Percentiles rank a stretch among this genome's conserved stretches.
These are phyloP conservation scores for Mediolabrus comicus DNA, from an alignment of 108 stramenopile genomes.

Conservation along the genomic window DNA sequence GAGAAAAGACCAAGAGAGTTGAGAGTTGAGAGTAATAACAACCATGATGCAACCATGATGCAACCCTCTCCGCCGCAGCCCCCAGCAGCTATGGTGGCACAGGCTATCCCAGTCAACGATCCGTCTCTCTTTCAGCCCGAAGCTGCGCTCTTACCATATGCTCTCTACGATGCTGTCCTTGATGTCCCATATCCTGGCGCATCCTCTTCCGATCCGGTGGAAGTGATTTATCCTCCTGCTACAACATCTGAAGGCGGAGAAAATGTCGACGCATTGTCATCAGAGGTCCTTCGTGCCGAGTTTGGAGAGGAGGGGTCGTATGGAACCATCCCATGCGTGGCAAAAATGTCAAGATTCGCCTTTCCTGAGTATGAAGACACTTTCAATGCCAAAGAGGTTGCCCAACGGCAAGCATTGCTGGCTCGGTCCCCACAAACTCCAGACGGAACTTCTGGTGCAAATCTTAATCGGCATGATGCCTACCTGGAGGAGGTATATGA, in stretches of 20 bases:
- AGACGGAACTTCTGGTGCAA: slow-evolving; percentile 9
- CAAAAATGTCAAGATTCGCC: slow-evolving; percentile 37
- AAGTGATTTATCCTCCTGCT: slow-evolving; percentile 12
- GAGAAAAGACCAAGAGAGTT: too few relatives aligned
- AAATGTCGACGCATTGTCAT: slow-evolving; percentile 4
- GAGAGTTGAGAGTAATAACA: too few relatives aligned
- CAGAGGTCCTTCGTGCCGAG: slow-evolving; percentile 7
- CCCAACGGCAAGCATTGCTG: slow-evolving; percentile 9
- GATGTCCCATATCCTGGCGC: slow-evolving; percentile 36
- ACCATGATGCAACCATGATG: too few relatives aligned
- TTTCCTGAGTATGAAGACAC: slow-evolving; percentile 47
- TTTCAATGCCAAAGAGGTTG: slow-evolving; percentile 14
- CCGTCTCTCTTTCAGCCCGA: slow-evolving; percentile 5
- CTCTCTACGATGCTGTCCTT: slow-evolving; percentile 33
- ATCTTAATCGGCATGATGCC: slow-evolving; percentile 29
- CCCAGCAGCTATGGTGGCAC: background rate
- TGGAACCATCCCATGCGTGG: background rate
- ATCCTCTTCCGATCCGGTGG: slow-evolving; percentile 3
- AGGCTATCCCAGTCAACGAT: slow-evolving; percentile 11
- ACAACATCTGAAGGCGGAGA: background rate
- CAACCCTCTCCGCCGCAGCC: slow-evolving; percentile 17
- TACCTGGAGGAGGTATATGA: slow-evolving; percentile 15
- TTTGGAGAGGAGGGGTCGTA: slow-evolving; percentile 13
- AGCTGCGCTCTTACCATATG: slow-evolving; percentile 14
- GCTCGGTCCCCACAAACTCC: background rate